Conservation (phyloP, 78 protist species). For the Tieghemostelium lacteum region DNA sequence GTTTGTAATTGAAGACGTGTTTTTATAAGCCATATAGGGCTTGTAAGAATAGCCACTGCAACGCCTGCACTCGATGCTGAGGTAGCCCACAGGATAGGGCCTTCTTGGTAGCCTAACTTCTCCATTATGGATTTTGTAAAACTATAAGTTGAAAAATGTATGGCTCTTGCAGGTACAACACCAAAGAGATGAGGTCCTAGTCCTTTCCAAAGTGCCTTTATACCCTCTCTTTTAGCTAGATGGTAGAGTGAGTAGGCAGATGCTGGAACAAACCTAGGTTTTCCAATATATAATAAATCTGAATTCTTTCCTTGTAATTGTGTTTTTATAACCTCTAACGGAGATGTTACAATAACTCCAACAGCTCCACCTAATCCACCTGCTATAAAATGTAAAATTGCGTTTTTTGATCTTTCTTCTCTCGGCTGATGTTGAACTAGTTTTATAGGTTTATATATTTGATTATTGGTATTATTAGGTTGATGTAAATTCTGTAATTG, state of each 20-base stretch:
- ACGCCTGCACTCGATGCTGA: slow-evolving; percentile 64
- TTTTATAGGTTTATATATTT: no score
- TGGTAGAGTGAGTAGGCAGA: slow-evolving; percentile 35
- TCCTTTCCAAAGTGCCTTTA: slow-evolving; percentile 50
- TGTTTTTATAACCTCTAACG: slow-evolving; percentile 68
- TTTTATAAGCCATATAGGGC: slow-evolving; percentile 77
- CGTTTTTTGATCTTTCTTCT: slow-evolving; percentile 52
- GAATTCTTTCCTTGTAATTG: slow-evolving; percentile 58
- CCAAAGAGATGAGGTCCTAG: slow-evolving; percentile 73
- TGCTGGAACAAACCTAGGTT: slow-evolving; percentile 65
- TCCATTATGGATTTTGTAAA: slow-evolving; percentile 41
- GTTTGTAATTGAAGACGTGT: slow-evolving; percentile 83
- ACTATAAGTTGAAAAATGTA: slow-evolving; percentile 73
- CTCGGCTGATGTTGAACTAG: no score
- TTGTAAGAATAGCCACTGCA: slow-evolving; percentile 66
- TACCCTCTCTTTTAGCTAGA: slow-evolving; percentile 58
- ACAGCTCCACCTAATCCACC: slow-evolving; percentile 73
- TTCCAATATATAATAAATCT: slow-evolving; percentile 11
- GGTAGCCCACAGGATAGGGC: slow-evolving; percentile 46
- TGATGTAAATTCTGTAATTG: no score
- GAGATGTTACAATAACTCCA: slow-evolving; percentile 53
- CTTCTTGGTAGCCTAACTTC: slow-evolving; percentile 55
- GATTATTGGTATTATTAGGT: no score
- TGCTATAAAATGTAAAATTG: slow-evolving; percentile 62
- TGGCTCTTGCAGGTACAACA: slow-evolving; percentile 79